phyloP scores from a whole-genome alignment of 345 rosid species.

The Citrus mangshanensis region DNA sequence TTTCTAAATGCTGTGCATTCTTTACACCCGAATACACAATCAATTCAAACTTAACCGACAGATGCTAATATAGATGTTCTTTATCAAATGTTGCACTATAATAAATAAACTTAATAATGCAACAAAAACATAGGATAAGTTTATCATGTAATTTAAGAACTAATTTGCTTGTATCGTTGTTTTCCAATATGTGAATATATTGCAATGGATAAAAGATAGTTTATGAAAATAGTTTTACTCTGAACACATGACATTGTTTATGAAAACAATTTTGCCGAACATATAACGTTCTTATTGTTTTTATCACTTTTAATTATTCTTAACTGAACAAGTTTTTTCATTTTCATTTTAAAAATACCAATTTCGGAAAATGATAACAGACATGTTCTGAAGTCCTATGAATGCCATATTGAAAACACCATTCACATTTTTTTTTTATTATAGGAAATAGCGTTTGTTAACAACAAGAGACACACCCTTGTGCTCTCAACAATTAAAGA shows the following conservation, averaged over 20 bases:
- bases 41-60: neutral
- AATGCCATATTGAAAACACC: neutral
- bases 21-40: neutral
- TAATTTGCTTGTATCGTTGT: too few species aligned
- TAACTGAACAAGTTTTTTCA: neutral
- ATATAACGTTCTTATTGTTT: neutral
- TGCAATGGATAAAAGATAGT: neutral
- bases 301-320: neutral
- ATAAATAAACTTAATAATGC: neutral
- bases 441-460: neutral
- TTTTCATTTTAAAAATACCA: too few species aligned
- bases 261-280: too few species aligned
- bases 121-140: too few species aligned
- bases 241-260: neutral
- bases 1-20: neutral
- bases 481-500: neutral
- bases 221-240: neutral
- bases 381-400: neutral
- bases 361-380: neutral
- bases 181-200: too few species aligned
- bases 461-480: neutral
- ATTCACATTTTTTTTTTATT: too few species aligned
- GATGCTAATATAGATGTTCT: neutral
- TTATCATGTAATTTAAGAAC: too few species aligned
- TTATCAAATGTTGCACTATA: neutral